Evolutionary conservation across 306 rosid genomes (phyloP), one percentile per base, ranked within the genome.

Genomic region (Cucurbita maxima): DNA sequence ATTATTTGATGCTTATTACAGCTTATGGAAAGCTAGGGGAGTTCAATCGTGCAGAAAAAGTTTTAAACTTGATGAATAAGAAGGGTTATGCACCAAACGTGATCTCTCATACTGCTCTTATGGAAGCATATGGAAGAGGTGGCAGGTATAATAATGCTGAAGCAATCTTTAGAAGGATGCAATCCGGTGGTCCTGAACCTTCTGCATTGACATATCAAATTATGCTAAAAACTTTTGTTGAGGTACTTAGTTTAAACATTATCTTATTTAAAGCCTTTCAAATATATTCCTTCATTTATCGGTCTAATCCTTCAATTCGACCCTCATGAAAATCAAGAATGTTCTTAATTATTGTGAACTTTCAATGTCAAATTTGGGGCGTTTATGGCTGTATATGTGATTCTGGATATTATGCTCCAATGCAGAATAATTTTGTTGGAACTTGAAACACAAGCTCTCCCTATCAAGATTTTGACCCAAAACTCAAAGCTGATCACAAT

Each of bases 51-150:
- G 95, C 97, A 0, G 96, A 90, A 85, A 94, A 76, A 84, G 72
- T 89, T 48, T 79, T 90, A 16, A 82, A 81, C 73, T 75, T 89
- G 82, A 83, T 94, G 84, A 94, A 86, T 81, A 82, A 89, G 78
- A 94, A 83, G 58, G 97, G 96, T 22, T 83, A 81, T 77, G 60
- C 84, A 44, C 86, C 95, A 44, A 91, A 82, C 85, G 92, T 91
- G 12, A 83, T 91, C 58, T 84, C 96, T 48, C 96, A 91, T 58
- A 94, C 96, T 74, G 94, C 99, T 79, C 95, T 94, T n/a, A 82
- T 94, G 97, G 97, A 91, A 87, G 97, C 99, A 51, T 94, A 94
- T 83, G 97, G 97, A 74, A 91, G 62, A 83, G 95, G 96, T 58
- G 81, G 95, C 22, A 82, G 79, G 73, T 89, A 81, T 78, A 89